Base-by-base conservation (phyloP, 306 rosid species). In the Abrus pulchellus region DNA sequence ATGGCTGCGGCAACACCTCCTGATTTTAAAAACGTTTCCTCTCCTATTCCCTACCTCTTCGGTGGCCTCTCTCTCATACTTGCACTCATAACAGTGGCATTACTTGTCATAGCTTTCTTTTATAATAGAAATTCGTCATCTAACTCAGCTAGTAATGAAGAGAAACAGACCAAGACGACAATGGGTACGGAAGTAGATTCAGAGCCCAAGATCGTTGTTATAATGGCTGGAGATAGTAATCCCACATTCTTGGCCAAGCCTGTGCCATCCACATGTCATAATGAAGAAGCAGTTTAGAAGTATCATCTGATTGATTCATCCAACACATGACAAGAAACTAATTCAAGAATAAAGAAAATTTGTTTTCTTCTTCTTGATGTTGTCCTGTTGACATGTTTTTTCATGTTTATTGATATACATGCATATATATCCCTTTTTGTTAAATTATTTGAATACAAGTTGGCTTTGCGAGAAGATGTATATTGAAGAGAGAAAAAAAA, bases 221-320 rank as follows among this genome's bases (percentile, higher is more conserved):
- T 94, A 30, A 92, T 94, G 97, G 97, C 98, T 2, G 98, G 98
- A 71, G 97, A 94, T 43, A 79, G 67, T 29, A 88, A 78, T 61
- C 94, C 98, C 28, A 88, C 97, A 3, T 88, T 80, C 86, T 76
- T 94, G 88, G 98, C 97, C 29, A 87, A 85, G 7, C 98, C 97
- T 1, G n/a, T 79, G 7, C 54, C 62, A 76, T 75, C 89, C 57
- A 69, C 82, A 10, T 4, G 36, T 9, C 75, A 79, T 32, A 3
- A 3, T 30, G 64, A 80, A 61, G 57, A 47, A 80, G 1, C 29
- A 6, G 59, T 69, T 34, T 59, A 60, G 34, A 67, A 32, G 3
- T 3, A 8, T 38, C 10, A 4, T 3, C 29, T 38, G 54, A 27
- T 55, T 32, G 33, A 32, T 5, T 49, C 62, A 33, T 33, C 5